phyloP scores from a whole-genome alignment of 768 basidiomycete genomes.

The Rhodocollybia butyracea region DNA sequence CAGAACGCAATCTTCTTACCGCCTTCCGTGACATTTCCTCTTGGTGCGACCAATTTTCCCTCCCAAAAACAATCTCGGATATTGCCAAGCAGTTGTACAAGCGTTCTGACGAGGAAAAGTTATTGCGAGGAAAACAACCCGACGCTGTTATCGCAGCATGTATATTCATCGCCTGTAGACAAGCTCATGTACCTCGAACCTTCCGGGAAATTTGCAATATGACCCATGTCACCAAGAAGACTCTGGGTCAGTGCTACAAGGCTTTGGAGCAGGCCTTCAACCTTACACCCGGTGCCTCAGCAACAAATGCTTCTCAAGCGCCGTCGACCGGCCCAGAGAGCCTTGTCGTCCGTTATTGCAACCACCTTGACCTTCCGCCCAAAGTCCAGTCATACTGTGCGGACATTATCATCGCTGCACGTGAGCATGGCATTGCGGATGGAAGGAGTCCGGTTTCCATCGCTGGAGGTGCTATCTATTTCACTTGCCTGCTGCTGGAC shows the following conservation, averaged over 20 bases:
- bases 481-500: conserved; percentile 81
- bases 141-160: conserved; percentile 96
- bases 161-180: conserved; percentile 95
- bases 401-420: conserved; percentile 78
- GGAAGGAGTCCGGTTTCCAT: conserved; percentile 97
- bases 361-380: conserved; percentile 82
- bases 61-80: conserved; percentile 91
- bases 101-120: conserved; percentile 93
- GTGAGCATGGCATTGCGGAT: conserved; percentile 85
- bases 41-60: conserved; percentile 94
- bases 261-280: conserved; percentile 88
- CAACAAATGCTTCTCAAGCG: conserved; percentile 38
- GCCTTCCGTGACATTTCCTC: conserved; percentile 90
- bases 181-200: conserved; percentile 92
- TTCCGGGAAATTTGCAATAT: conserved; percentile 95
- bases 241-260: conserved; percentile 90
- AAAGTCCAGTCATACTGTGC: conserved; percentile 81
- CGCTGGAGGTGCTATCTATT: conserved; percentile 95
- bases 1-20: conserved; percentile 80
- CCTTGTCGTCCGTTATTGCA: conserved; percentile 90
- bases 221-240: conserved; percentile 93
- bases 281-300: conserved; percentile 75
- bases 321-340: conserved; percentile 76
- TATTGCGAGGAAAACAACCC: conserved; percentile 85
- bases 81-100: conserved; percentile 98